Evolutionary conservation across 2,329 filamentous ascomycete genomes (phyloP).

Genomic region (Didymella keratinophila): DNA sequence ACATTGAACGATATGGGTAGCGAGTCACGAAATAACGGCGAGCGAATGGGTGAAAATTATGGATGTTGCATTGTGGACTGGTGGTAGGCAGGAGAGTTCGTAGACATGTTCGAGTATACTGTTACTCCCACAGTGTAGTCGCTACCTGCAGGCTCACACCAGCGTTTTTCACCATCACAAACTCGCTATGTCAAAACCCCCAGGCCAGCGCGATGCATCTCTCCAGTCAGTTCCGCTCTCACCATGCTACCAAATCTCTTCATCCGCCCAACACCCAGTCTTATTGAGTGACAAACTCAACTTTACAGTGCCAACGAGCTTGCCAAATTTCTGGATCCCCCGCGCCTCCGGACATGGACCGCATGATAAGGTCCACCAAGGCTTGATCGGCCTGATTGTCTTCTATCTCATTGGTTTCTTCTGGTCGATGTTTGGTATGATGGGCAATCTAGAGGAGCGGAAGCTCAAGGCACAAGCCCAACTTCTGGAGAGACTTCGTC

Average conservation of each 20-base stretch:
- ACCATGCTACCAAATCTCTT: not conserved
- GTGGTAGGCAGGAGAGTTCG: no score
- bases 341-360: not conserved
- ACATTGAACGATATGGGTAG: not conserved
- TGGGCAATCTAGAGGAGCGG: not conserved
- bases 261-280: not conserved
- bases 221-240: no score
- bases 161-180: not conserved
- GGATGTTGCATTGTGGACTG: not conserved
- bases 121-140: not conserved
- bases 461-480: not conserved
- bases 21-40: not conserved
- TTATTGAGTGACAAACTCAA: not conserved
- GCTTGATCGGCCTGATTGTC: not conserved
- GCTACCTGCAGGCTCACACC: not conserved
- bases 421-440: not conserved
- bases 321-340: not conserved
- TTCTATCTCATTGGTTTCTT: not conserved
- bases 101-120: not conserved
- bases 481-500: no score
- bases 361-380: not conserved
- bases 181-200: no score
- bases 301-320: not conserved
- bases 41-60: not conserved
- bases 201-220: not conserved